Evolutionary conservation across 2,329 filamentous ascomycete genomes (phyloP).

Genomic region (Coniochaeta ligniaria): DNA sequence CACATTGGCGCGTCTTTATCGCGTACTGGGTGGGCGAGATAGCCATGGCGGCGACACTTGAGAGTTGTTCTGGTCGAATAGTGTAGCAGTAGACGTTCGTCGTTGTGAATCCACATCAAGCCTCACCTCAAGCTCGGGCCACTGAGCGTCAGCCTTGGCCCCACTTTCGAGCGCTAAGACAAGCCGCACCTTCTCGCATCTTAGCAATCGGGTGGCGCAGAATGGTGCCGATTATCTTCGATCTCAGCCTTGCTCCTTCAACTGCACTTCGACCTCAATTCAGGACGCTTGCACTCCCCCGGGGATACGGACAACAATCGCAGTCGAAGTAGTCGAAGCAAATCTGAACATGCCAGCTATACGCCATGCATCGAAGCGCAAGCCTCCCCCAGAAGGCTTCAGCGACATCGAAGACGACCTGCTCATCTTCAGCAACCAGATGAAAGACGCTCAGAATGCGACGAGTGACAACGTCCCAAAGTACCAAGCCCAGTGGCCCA

Average conservation of each 20-base stretch:
- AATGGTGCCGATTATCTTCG: slow-evolving; percentile 1
- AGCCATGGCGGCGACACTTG: slow-evolving; percentile 56
- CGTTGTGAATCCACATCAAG: background rate
- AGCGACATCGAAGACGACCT: slow-evolving; percentile 83
- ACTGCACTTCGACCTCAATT: background rate
- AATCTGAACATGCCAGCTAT: slow-evolving; percentile 62
- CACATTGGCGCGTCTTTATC: slow-evolving; percentile 71
- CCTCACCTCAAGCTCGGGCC: slow-evolving; percentile 14
- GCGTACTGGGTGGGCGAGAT: slow-evolving; percentile 92
- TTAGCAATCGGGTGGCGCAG: slow-evolving; percentile 1
- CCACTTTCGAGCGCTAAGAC: background rate
- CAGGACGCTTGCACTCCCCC: background rate
- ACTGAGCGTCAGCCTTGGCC: background rate
- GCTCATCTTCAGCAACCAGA: slow-evolving; percentile 80
- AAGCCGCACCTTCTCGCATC: background rate
- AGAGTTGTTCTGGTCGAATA: slow-evolving; percentile 22
- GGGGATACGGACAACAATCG: background rate
- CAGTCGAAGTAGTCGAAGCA: background rate
- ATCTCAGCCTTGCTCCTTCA: slow-evolving; percentile 1
- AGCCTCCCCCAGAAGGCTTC: slow-evolving; percentile 80
- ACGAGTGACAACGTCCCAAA: slow-evolving; percentile 72
- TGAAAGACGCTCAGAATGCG: slow-evolving; percentile 92
- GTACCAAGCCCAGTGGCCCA: slow-evolving; percentile 91
- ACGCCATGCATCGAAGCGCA: slow-evolving; percentile 67
- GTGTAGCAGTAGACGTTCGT: slow-evolving; percentile 18